Percentiles rank a stretch among this genome's conserved stretches.
Evolutionary conservation across 345 rosid species (phyloP).

Genomic region (Tarenaya hassleriana): DNA sequence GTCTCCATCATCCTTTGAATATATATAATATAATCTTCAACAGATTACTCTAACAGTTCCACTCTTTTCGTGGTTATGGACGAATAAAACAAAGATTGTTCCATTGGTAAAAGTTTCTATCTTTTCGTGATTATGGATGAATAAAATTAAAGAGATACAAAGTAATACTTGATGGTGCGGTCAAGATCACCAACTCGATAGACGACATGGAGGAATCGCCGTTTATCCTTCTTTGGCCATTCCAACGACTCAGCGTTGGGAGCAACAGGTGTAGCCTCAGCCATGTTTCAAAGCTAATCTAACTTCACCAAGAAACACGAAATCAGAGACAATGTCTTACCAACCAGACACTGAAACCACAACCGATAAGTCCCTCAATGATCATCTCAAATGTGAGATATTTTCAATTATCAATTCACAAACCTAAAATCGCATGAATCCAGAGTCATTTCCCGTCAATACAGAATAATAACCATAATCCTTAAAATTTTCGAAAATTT

Average conservation of each 20-base stretch:
- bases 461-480: background rate
- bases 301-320: background rate
- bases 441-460: background rate
- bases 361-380: background rate
- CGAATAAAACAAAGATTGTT: too few relatives aligned
- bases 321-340: background rate
- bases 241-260: constrained; percentile 54
- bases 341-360: background rate
- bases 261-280: constrained; percentile 41
- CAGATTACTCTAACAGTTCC: too few relatives aligned
- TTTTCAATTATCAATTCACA: constrained; percentile 1
- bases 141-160: background rate
- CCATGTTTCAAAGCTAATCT: constrained; percentile 33
- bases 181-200: constrained; percentile 91
- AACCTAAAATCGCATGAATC: background rate
- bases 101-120: too few relatives aligned
- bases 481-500: background rate
- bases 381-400: background rate
- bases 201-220: constrained; percentile 76
- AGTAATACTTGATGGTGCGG: constrained; percentile 66
- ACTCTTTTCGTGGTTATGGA: too few relatives aligned
- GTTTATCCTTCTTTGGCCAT: constrained; percentile 87
- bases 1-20: too few relatives aligned
- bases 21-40: too few relatives aligned
- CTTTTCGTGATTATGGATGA: too few relatives aligned